Evolutionary conservation across 2,329 filamentous ascomycete genomes (phyloP).

Genomic region (Aspergillus chevalieri): DNA sequence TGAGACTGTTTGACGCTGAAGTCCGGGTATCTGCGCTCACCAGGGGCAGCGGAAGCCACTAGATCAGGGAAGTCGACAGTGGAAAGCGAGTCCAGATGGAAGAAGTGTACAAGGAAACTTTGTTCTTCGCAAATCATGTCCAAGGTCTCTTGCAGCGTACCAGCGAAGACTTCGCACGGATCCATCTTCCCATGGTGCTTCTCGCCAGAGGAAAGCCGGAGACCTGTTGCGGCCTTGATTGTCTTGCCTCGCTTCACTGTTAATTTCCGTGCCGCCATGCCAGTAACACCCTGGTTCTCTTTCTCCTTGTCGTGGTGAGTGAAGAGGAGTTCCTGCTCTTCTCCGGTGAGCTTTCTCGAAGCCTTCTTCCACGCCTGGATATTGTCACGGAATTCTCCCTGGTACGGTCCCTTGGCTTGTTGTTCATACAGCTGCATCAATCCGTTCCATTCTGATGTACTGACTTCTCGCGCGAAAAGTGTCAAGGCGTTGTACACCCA

Average conservation of each 20-base stretch:
- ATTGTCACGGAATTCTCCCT: conserved; percentile 73
- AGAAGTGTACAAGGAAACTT: conserved; percentile 95
- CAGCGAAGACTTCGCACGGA: conserved; percentile 74
- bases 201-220: conserved; percentile 42
- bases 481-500: conserved; percentile 87
- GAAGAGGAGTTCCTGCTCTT: conserved; percentile 81
- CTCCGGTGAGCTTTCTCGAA: conserved; percentile 65
- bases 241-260: conserved; percentile 94
- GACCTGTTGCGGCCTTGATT: conserved; percentile 40
- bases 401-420: conserved; percentile 69
- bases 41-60: conserved; percentile 60
- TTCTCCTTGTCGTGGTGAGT: conserved; percentile 84
- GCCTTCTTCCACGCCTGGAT: conserved; percentile 72
- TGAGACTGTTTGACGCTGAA: conserved; percentile 68
- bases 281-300: conserved; percentile 59
- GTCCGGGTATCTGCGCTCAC: conserved; percentile 65
- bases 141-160: conserved; percentile 72
- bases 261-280: conserved; percentile 71
- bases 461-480: conserved; percentile 81
- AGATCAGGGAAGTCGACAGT: conserved; percentile 77
- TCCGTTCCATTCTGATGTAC: conserved; percentile 72
- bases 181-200: conserved; percentile 59
- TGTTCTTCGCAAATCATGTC: conserved; percentile 87
- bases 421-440: conserved; percentile 75
- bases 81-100: conserved; percentile 83